Percentiles rank a stretch among this genome's conserved stretches.
Conservation (phyloP, 805 yeast species). For the Lachancea meyersii region DNA sequence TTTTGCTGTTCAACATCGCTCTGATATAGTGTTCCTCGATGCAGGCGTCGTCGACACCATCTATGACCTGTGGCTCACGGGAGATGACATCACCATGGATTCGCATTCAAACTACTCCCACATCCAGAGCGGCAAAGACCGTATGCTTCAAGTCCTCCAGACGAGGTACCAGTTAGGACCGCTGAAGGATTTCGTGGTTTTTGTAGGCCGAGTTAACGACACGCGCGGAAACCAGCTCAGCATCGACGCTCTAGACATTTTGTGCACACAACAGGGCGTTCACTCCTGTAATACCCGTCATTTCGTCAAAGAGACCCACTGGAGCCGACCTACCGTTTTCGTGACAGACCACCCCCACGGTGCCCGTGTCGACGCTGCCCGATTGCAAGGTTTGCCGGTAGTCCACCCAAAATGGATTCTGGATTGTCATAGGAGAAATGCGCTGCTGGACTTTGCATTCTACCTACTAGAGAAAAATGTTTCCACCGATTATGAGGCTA, state of each 20-base stretch:
- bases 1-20: constrained; percentile 25
- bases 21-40: constrained; percentile 24
- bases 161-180: constrained; percentile 13
- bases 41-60: constrained; percentile 17
- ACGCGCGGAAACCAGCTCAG: constrained; percentile 1
- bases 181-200: constrained; percentile 22
- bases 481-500: constrained; percentile 21
- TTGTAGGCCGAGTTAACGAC: constrained; percentile 26
- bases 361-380: constrained; percentile 34
- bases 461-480: constrained; percentile 19
- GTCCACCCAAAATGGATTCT: constrained; percentile 41
- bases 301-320: constrained; percentile 11
- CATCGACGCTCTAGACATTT: constrained; percentile 3
- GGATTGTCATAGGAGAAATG: constrained; percentile 38
- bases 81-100: constrained; percentile 17
- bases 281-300: constrained; percentile 10
- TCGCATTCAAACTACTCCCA: constrained; percentile 6
- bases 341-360: constrained; percentile 27
- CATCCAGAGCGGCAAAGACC: constrained; percentile 1
- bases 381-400: constrained; percentile 35
- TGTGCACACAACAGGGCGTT: constrained; percentile 7
- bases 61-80: constrained; percentile 29
- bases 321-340: constrained; percentile 17
- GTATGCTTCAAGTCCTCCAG: constrained; percentile 7
- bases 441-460: constrained; percentile 36